Evolutionary conservation across 176 grass and related monocot species (phyloP).

Genomic region (Oryza longistaminata): DNA sequence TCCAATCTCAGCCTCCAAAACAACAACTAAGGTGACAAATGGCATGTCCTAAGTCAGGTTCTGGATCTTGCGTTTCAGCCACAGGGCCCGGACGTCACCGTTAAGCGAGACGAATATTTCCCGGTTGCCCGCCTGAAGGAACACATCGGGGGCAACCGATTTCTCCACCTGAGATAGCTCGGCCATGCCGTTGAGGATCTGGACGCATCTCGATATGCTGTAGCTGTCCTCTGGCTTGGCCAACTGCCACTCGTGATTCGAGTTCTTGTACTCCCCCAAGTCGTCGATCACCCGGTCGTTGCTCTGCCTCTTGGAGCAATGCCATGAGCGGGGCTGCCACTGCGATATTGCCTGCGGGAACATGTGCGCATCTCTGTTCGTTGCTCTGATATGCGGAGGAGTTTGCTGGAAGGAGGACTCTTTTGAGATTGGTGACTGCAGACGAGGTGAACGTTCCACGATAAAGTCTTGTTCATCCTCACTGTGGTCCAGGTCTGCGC

Average conservation of each 20-base stretch:
- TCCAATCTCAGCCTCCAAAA: conserved; percentile 19
- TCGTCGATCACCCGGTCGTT: conserved; percentile 38
- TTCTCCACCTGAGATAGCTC: conserved; percentile 77
- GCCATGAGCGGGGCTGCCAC: conserved; percentile 49
- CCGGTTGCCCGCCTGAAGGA: conserved; percentile 55
- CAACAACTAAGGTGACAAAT: not conserved
- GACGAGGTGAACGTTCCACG: conserved; percentile 47
- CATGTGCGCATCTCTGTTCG: conserved; percentile 45
- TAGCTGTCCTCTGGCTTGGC: conserved; percentile 51
- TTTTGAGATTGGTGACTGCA: conserved; percentile 67
- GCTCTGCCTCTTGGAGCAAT: conserved; percentile 44
- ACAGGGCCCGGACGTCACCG: conserved; percentile 60
- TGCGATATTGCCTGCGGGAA: conserved; percentile 44
- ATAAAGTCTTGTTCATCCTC: conserved; percentile 53
- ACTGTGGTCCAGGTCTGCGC: conserved; percentile 51
- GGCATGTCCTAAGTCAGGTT: conserved; percentile 42
- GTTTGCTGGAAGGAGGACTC: conserved; percentile 72
- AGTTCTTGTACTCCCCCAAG: conserved; percentile 46
- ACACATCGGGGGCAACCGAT: conserved; percentile 71
- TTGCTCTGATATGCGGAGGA: conserved; percentile 47
- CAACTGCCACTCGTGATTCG: conserved; percentile 46
- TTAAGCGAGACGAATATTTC: conserved; percentile 71
- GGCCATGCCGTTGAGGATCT: conserved; percentile 65
- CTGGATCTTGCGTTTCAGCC: conserved; percentile 78
- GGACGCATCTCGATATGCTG: conserved; percentile 60